These are phyloP conservation scores for Dendrobium catenatum DNA, from an alignment of 106 monocot species.

Conservation along the genomic window DNA sequence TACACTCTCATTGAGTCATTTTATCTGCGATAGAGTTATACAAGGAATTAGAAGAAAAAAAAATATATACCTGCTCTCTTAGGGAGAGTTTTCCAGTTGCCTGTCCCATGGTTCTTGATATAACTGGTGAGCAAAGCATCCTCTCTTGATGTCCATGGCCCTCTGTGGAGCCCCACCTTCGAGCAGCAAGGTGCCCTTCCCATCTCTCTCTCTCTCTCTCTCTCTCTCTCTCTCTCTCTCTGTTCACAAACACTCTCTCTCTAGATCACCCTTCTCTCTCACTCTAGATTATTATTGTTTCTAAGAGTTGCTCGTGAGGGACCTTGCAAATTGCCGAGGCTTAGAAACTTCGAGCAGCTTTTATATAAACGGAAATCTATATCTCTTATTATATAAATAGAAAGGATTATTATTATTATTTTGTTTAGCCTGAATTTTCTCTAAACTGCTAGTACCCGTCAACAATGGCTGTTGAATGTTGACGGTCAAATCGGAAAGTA, in stretches of 20 bases:
- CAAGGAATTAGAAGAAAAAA: not conserved
- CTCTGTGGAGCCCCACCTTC: conserved; percentile 16
- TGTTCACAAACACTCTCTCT: too few species aligned
- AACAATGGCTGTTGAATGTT: not conserved
- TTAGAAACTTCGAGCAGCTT: too few species aligned
- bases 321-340: too few species aligned
- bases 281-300: too few species aligned
- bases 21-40: not conserved
- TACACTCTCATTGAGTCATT: too few species aligned
- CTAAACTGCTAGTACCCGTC: not conserved
- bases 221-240: too few species aligned
- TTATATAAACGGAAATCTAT: too few species aligned
- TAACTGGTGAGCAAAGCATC: conserved; percentile 13
- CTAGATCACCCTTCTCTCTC: too few species aligned
- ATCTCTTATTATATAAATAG: too few species aligned
- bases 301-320: not conserved
- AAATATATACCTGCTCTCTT: conserved; percentile 12
- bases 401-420: not conserved
- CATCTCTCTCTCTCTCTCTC: conserved; percentile 6
- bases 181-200: conserved; percentile 21
- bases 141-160: conserved; percentile 19
- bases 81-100: conserved; percentile 21
- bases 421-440: not conserved
- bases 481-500: not conserved
- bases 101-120: conserved; percentile 13